phyloP scores from a whole-genome alignment of 345 rosid genomes.

The Brassica nigra region DNA sequence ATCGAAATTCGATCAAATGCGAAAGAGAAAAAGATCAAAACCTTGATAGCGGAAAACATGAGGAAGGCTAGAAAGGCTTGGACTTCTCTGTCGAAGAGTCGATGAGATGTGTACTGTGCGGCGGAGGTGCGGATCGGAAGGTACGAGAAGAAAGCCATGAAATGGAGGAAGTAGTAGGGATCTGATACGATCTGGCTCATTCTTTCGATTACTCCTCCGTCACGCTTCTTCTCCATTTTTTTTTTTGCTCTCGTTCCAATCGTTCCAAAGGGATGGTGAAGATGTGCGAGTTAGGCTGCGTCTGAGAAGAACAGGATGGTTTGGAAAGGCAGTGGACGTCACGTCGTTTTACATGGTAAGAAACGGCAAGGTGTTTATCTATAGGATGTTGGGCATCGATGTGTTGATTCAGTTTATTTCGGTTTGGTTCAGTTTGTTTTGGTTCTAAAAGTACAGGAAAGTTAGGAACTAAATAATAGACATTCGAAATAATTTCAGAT shows the following conservation, averaged over 20 bases:
- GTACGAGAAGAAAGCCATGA: slow-evolving; percentile 76
- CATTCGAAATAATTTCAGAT: too few relatives aligned
- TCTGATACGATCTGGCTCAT: slow-evolving; percentile 60
- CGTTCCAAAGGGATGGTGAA: slow-evolving; percentile 3
- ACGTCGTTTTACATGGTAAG: slow-evolving; percentile 15
- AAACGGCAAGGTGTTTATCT: slow-evolving; percentile 27
- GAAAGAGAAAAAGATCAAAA: slow-evolving; percentile 7
- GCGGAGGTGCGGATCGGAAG: slow-evolving; percentile 64
- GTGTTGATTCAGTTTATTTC: background rate
- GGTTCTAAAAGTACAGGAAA: too few relatives aligned
- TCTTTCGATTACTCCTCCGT: slow-evolving; percentile 44
- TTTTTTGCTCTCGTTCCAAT: background rate
- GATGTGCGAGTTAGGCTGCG: background rate
- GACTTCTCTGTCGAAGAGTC: slow-evolving; percentile 63
- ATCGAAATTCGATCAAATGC: background rate
- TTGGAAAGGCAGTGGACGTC: slow-evolving; percentile 9
- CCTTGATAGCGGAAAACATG: slow-evolving; percentile 62
- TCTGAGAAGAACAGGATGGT: background rate
- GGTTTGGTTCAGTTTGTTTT: too few relatives aligned
- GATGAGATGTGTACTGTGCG: slow-evolving; percentile 47
- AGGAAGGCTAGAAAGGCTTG: slow-evolving; percentile 73
- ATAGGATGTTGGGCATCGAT: background rate
- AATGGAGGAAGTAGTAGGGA: slow-evolving; percentile 70
- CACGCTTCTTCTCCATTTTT: slow-evolving; percentile 36
- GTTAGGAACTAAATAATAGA: too few relatives aligned